Evolutionary conservation across 202 grass and related monocot species (phyloP).

Genomic region (Panicum virgatum): DNA sequence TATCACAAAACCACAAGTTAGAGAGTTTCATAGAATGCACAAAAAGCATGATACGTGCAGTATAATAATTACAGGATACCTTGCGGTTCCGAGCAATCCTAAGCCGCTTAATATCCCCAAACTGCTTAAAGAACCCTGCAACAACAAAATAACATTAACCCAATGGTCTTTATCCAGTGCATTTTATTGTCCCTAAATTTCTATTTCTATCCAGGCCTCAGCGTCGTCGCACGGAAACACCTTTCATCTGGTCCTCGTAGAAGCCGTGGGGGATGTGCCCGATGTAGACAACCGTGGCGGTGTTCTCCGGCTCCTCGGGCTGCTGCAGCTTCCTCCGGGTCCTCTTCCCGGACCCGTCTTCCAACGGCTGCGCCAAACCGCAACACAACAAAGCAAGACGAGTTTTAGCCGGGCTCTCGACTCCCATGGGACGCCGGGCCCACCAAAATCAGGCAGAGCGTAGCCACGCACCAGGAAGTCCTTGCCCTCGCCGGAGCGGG

Average conservation of each 20-base stretch:
- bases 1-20: conserved; percentile 25
- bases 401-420: not conserved
- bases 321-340: conserved; percentile 41
- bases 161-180: not conserved
- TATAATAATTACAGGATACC: conserved; percentile 21
- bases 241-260: conserved; percentile 95
- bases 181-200: not conserved
- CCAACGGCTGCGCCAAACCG: conserved; percentile 59
- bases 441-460: not conserved
- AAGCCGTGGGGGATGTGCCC: conserved; percentile 96
- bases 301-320: conserved; percentile 52
- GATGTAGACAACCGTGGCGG: conserved; percentile 74
- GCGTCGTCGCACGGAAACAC: conserved; percentile 5
- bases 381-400: not conserved
- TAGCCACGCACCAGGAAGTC: conserved; percentile 44
- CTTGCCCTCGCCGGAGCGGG: conserved; percentile 45
- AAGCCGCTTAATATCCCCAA: conserved; percentile 76
- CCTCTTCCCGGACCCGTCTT: conserved; percentile 51
- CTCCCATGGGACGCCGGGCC: not conserved
- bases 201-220: not conserved
- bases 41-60: not conserved
- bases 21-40: not conserved
- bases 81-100: conserved; percentile 78
- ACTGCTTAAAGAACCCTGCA: conserved; percentile 89
- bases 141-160: not conserved